Percentiles rank a stretch among this genome's conserved stretches.
Conservation (phyloP, 768 basidiomycete species). For the Rhizopogon vinicolor region DNA sequence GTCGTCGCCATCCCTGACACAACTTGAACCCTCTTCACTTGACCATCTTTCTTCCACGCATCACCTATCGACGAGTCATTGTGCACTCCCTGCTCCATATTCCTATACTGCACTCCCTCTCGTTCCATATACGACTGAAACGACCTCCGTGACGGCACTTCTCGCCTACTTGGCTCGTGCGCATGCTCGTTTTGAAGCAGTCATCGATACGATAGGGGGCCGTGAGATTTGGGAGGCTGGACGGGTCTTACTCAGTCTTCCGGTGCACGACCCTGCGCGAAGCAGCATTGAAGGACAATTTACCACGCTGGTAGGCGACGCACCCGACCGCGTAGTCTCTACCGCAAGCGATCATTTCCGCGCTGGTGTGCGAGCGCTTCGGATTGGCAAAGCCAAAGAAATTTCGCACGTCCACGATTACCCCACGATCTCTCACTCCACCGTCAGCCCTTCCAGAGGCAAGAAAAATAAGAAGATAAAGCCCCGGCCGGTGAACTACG, state of each 20-base stretch:
- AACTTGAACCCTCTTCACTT: slow-evolving; percentile 15
- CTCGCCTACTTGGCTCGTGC: slow-evolving; percentile 21
- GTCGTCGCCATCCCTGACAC: slow-evolving; percentile 25
- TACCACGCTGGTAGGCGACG: slow-evolving; percentile 43
- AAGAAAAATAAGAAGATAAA: slow-evolving; percentile 28
- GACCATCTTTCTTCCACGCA: slow-evolving; percentile 17
- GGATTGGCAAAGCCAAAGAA: slow-evolving; percentile 25
- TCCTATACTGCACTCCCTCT: slow-evolving; percentile 26
- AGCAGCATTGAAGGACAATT: slow-evolving; percentile 46
- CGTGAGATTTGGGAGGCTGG: slow-evolving; percentile 75
- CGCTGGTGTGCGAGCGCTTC: too few species aligned
- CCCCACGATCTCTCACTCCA: slow-evolving; percentile 17
- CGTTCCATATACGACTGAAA: slow-evolving; percentile 22
- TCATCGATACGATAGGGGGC: slow-evolving; percentile 83
- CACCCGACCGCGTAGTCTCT: slow-evolving; percentile 58
- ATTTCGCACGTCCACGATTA: slow-evolving; percentile 18
- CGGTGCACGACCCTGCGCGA: slow-evolving; percentile 12
- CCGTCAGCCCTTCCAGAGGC: slow-evolving; percentile 13
- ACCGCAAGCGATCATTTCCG: slow-evolving; percentile 17
- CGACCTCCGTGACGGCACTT: slow-evolving; percentile 1
- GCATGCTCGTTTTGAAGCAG: slow-evolving; percentile 57
- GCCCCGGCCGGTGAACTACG: slow-evolving; percentile 58
- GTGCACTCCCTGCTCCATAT: slow-evolving; percentile 23
- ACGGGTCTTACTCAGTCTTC: slow-evolving; percentile 49
- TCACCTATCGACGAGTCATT: slow-evolving; percentile 10